Percentiles rank a stretch among this genome's conserved stretches.
phyloP scores from a whole-genome alignment of 1,284 basidiomycete genomes.

The Ustilago nuda region DNA sequence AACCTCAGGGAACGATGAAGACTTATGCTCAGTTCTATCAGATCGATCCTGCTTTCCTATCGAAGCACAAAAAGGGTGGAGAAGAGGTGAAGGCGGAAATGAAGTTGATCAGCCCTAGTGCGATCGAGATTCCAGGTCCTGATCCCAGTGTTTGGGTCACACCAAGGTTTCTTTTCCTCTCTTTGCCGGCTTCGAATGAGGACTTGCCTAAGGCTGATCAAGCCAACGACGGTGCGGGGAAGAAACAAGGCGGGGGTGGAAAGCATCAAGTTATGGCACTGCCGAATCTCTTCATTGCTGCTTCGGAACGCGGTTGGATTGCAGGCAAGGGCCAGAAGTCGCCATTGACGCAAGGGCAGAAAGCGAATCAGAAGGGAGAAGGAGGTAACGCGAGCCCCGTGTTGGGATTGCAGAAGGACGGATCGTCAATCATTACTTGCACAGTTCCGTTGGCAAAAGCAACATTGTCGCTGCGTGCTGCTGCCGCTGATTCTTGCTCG shows the following conservation, averaged over 20 bases:
- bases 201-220: constrained; percentile 22
- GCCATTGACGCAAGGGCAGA: constrained; percentile 3
- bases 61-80: not conserved
- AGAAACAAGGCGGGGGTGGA: constrained; percentile 4
- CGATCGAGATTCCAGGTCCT: constrained; percentile 54
- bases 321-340: constrained; percentile 37
- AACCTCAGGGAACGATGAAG: constrained; percentile 71
- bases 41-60: constrained; percentile 26
- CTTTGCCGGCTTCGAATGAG: constrained; percentile 33
- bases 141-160: constrained; percentile 52
- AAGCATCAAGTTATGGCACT: constrained; percentile 54
- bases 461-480: constrained; percentile 30
- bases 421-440: constrained; percentile 36
- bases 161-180: constrained; percentile 54
- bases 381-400: constrained; percentile 12
- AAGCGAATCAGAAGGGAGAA: constrained; percentile 6
- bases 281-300: constrained; percentile 56
- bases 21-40: constrained; percentile 51
- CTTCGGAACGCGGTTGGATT: constrained; percentile 55
- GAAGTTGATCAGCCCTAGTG: constrained; percentile 32
- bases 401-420: constrained; percentile 32
- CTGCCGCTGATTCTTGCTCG: not conserved
- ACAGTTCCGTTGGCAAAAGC: constrained; percentile 41
- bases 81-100: constrained; percentile 27
- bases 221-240: not conserved